Evolutionary conservation across 176 grass and related monocot species (phyloP), one percentile per base, ranked within the genome.

Genomic region (Puccinellia tenuiflora): DNA sequence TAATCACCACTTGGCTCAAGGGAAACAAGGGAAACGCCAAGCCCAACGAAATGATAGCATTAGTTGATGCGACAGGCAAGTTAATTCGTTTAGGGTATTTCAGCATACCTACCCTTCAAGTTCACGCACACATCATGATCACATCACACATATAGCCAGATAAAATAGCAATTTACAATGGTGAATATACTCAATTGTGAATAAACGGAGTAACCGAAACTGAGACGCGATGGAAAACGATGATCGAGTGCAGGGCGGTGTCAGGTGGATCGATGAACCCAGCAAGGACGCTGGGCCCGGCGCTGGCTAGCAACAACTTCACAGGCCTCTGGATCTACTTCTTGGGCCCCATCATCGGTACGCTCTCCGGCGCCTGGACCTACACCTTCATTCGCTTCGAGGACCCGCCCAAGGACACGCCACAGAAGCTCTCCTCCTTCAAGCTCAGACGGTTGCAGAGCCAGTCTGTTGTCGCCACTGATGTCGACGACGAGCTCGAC

Each of bases 201-300:
- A 0, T 22, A 45, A n/a, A n/a, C n/a, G 4, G 26, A 8, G 13
- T 6, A 8, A 31, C 12, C 16, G 5, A 25, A 75, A 51, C 87
- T 90, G 48, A 90, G 88, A 83, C 79, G 57, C 74, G 48, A 43
- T 37, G 48, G 75, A 35, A 81, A 88, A 46, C 60, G 73, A 91
- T n/a, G n/a, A n/a, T 87, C 34, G 85, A 63, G 77, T 93, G 91
- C 91, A 99, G 97, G 97, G 84, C 97, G 2, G 77, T 99, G 25
- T 99, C 97, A 3, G 97, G 97, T 56, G 97, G 97, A 82, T 99
- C 97, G 48, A 99, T 96, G 97, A 99, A 99, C 80, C 97, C 97
- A 17, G 97, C 92, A 52, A 85, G 97, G 89, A 96, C 97, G 13
- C 89, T 96, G 73, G 97, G 89, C 15, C 97, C 97, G 62, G 97